Evolutionary conservation across 371 early-diverging fungal species (phyloP).

Genomic region (Coemansia sp.): DNA sequence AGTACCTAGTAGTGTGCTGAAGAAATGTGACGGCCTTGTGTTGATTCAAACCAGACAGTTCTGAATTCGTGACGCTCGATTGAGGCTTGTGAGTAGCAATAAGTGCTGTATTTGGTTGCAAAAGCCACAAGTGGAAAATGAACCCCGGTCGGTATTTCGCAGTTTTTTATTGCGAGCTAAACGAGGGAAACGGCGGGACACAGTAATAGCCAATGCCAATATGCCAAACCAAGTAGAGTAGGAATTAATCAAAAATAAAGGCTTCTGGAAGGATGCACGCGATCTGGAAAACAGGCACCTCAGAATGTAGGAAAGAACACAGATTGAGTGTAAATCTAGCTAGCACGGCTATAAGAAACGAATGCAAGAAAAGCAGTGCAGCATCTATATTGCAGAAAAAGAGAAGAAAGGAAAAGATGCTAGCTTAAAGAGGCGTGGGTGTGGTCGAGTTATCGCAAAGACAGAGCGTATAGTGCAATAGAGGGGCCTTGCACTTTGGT

Average conservation of each 20-base stretch:
- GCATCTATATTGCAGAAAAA: neutral
- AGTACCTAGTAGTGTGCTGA: neutral
- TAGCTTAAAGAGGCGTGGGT: constrained; percentile 3
- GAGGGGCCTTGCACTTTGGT: neutral
- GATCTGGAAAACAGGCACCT: neutral
- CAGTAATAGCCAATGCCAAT: constrained; percentile 1
- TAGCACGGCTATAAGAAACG: neutral
- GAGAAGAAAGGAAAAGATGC: neutral
- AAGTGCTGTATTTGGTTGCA: neutral
- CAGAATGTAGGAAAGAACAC: neutral
- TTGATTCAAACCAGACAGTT: no score
- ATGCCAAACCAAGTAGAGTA: neutral
- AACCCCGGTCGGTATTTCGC: no score
- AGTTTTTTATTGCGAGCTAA: neutral
- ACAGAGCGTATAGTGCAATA: neutral
- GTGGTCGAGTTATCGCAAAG: neutral
- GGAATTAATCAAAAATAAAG: neutral
- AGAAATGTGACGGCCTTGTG: neutral
- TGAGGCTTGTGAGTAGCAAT: neutral
- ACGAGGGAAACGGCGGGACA: neutral
- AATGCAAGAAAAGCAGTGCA: neutral
- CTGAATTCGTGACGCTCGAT: neutral
- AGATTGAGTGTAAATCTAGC: neutral
- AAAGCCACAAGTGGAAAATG: neutral
- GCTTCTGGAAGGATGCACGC: neutral